Evolutionary conservation across 176 grass and related monocot species (phyloP), one percentile per base, ranked within the genome.

Genomic region (Elaeis guineensis): DNA sequence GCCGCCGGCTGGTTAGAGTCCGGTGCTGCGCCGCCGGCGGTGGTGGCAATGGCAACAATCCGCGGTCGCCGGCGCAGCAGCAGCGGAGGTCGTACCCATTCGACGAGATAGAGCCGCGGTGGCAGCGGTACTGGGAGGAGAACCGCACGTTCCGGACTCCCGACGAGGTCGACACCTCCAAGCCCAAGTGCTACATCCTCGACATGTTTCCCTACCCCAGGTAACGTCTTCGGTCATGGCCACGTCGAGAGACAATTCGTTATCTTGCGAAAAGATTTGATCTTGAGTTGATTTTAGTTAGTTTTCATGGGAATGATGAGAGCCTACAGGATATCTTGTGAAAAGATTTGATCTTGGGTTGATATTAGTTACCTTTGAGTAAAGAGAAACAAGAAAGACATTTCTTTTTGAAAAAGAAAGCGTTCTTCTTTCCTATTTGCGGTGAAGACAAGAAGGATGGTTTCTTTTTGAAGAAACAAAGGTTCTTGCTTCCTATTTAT

Each of bases 161-260:
- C 56, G 84, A 89, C 2, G 93, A 83, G 9, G 73, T 97, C 54
- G 87, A 97, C 39, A 77, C 68, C 52, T 76, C 84, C 39, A 97
- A 70, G 60, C 93, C 93, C 17, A 97, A 97, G 75, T 89, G 81
- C 71, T 97, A 91, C 66, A 89, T 97, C 66, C 83, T 97, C 24
- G 93, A 97, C 73, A 97, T 97, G 87, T 97, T 97, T 55, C 93
- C 93, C 55, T 91, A 97, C 51, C 93, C 93, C 48, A 91, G 92
- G 87, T 86, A 61, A 29, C n/a, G 4, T 5, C 0, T 17, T 44
- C 35, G 35, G 1, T 44, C 35, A 44, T 12, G 35, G 35, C 2
- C 2, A 44, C 11, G 35, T 12, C 1, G 35, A 44, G 35, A 14
- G 35, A 44, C 8, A 12, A 44, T 64, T 67, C 3, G 24, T 11